These are phyloP conservation scores for Pichia kudriavzevii DNA, from an alignment of 1,139 yeast species.

Conservation along the genomic window DNA sequence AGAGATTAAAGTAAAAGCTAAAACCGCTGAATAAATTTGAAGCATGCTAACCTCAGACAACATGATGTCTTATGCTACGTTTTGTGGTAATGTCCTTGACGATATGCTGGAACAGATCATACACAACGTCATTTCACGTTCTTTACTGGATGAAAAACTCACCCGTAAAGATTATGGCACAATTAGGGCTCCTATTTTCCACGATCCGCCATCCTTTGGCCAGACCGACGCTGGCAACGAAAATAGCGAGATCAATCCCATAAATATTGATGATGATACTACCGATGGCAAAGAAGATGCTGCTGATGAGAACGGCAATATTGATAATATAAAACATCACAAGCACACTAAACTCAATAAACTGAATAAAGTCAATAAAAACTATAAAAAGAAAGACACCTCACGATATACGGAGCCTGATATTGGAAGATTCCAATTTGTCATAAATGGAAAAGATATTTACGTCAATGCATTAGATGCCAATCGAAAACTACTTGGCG, in stretches of 20 bases:
- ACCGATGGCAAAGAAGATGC: constrained; percentile 15
- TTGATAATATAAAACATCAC: not conserved
- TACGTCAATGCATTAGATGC: constrained; percentile 33
- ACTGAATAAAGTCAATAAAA: constrained; percentile 3
- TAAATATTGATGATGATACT: constrained; percentile 14
- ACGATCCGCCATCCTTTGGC: constrained; percentile 14
- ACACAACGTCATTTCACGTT: constrained; percentile 35
- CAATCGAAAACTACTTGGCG: constrained; percentile 13
- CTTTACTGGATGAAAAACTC: constrained; percentile 34
- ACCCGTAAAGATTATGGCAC: constrained; percentile 29
- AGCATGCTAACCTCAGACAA: constrained; percentile 7
- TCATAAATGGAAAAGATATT: constrained; percentile 37
- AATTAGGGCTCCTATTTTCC: constrained; percentile 18
- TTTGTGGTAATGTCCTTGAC: constrained; percentile 29
- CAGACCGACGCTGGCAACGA: not conserved
- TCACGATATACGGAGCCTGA: constrained; percentile 18
- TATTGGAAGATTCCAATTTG: constrained; percentile 24
- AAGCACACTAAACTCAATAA: constrained; percentile 15
- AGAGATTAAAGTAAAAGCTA: no score
- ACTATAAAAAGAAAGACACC: not conserved
- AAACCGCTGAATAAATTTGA: no score
- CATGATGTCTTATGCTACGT: constrained; percentile 22
- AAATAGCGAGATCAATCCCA: constrained; percentile 13
- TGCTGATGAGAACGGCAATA: constrained; percentile 1
- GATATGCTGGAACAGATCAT: constrained; percentile 35